Base-by-base conservation (phyloP, 2,329 filamentous ascomycete genomes). In the Ceratocystis variospora region DNA sequence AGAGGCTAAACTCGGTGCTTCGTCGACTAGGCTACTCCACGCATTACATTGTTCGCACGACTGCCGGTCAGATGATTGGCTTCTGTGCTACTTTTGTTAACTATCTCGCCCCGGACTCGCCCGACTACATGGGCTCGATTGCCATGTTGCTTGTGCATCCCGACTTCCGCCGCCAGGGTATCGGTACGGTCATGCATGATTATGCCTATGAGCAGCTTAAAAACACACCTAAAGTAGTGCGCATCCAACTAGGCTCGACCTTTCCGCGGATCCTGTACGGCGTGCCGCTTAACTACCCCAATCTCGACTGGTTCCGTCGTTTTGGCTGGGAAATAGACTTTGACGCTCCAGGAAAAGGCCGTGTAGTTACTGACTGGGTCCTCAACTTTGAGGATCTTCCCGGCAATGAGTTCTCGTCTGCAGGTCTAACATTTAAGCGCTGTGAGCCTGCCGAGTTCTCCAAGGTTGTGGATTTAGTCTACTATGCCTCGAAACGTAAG, bases 31-130 rank as follows among this genome's bases (percentile, higher is more conserved):
- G 82, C 48, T 85, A 82, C 68, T 77, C 78, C 7, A 81, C 80
- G 75, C 81, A 85, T 72, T 83, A 82, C 69, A 74, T 83, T 37
- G 80, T 84, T 33, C 78, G 78, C 62, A 77, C 80, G n/a, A 76
- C 79, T 1, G 72, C 72, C 10, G 77, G 73, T 2, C 75, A 76
- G 45, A 70, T 82, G 28, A 71, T 85, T 46, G 83, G 82, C 0
- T 85, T 85, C 68, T 85, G 82, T 70, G 82, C 82, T 8, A 84
- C 82, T 7, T 85, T 82, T 71, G 80, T 82, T 37, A 83, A 80
- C 3, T 84, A 81, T 72, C 77, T 79, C 59, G 80, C 83, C 69
- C 78, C 78, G 68, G 78, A 76, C 48, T 78, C 77, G 22, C 79
- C 83, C 68, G 77, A 77, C 44, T 74, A 84, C 50, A 76, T 85